Evolutionary conservation across 441 rosid species (phyloP).

Genomic region (Populus tomentosa): DNA sequence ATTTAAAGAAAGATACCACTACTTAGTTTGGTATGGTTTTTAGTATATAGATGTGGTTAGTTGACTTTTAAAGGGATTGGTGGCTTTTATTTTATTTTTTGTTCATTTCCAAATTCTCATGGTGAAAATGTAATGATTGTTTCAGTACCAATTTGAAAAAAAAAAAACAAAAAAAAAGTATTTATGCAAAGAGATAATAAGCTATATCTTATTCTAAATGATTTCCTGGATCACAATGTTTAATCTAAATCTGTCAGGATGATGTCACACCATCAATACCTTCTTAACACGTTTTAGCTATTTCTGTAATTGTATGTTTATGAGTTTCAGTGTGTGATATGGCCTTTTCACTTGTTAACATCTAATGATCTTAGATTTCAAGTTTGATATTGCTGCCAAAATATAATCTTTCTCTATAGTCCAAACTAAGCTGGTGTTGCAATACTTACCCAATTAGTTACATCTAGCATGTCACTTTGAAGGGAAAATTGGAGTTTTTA

Average conservation of each 20-base stretch:
- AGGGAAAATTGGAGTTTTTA: neutral
- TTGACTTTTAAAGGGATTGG: neutral
- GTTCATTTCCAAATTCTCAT: neutral
- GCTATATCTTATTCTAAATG: neutral
- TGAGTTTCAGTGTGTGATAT: neutral
- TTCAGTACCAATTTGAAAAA: neutral
- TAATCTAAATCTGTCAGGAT: neutral
- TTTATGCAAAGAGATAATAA: neutral
- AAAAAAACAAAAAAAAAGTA: no score
- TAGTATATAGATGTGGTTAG: neutral
- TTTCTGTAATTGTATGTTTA: neutral
- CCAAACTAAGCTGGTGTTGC: neutral
- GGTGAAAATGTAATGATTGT: neutral
- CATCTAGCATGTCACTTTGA: neutral
- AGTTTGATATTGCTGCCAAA: neutral
- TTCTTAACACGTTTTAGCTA: neutral
- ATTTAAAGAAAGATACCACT: neutral
- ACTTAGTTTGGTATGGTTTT: neutral
- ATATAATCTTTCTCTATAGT: neutral
- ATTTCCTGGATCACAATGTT: neutral
- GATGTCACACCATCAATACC: neutral
- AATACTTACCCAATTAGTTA: neutral
- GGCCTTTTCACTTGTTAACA: neutral
- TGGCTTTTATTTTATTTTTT: neutral
- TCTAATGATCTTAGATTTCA: neutral